phyloP scores from a whole-genome alignment of 345 rosid genomes.

The Eucalyptus microcorys region DNA sequence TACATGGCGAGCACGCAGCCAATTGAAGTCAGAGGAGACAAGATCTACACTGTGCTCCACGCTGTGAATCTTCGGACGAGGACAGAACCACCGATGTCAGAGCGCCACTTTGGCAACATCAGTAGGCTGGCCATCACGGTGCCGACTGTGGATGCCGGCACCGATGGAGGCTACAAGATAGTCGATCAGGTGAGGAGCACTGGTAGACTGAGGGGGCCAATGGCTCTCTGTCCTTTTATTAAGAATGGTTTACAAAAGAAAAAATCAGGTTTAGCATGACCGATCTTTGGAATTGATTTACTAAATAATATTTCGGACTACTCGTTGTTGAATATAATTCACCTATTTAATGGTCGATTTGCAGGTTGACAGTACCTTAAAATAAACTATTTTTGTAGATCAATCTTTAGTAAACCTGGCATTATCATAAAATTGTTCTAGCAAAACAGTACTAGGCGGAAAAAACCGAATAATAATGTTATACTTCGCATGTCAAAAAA shows the following conservation, averaged over 20 bases:
- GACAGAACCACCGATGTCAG: slow-evolving; percentile 1
- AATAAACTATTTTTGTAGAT: not conserved
- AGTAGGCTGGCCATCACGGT: not conserved
- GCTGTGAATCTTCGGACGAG: slow-evolving; percentile 4
- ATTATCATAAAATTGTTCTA: not conserved
- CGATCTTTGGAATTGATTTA: not conserved
- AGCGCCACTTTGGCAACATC: slow-evolving; percentile 2
- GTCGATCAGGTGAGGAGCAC: not conserved
- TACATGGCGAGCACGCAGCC: slow-evolving; percentile 2
- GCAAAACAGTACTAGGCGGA: not conserved
- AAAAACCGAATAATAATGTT: not conserved
- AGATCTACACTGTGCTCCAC: not conserved
- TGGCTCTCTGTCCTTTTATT: not conserved
- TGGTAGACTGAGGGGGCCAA: not conserved
- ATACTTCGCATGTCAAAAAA: not conserved
- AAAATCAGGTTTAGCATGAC: not conserved
- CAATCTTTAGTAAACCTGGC: not conserved
- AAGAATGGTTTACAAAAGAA: not conserved
- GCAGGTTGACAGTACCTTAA: not conserved
- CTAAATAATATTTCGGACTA: not conserved
- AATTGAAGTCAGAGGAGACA: not conserved
- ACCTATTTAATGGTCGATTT: not conserved
- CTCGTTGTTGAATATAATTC: not conserved
- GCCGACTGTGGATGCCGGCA: not conserved
- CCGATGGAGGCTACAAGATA: not conserved